Evolutionary conservation across 257 asterid species (phyloP).

Genomic region (Paraleonurus japonicus): DNA sequence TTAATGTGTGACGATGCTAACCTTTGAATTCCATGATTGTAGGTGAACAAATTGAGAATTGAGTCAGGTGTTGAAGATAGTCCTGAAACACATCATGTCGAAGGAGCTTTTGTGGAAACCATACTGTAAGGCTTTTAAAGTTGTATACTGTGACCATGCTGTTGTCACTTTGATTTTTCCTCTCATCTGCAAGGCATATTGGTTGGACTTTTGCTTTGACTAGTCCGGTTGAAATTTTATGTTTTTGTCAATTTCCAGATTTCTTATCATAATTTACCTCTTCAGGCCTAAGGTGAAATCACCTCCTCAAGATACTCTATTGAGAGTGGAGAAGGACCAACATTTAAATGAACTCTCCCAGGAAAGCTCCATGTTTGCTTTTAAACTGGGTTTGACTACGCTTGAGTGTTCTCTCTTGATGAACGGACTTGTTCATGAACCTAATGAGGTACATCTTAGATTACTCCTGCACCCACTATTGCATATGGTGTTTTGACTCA

Average conservation of each 20-base stretch:
- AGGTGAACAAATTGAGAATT: constrained; percentile 79
- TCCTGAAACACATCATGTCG: constrained; percentile 79
- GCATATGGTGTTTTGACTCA: constrained; percentile 8
- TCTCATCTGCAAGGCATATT: constrained; percentile 19
- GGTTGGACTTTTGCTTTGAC: constrained; percentile 21
- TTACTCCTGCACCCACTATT: constrained; percentile 7
- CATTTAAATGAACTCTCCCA: constrained; percentile 54
- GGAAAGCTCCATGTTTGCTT: constrained; percentile 80
- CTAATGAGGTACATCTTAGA: constrained; percentile 66
- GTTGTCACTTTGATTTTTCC: constrained; percentile 16
- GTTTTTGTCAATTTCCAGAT: constrained; percentile 7
- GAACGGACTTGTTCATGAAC: constrained; percentile 93
- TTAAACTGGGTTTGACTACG: constrained; percentile 81
- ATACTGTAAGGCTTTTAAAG: constrained; percentile 54
- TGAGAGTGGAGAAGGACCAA: constrained; percentile 78
- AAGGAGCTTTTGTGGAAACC: constrained; percentile 97
- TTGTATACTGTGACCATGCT: background rate
- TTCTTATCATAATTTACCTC: constrained; percentile 31
- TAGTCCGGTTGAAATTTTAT: constrained; percentile 10
- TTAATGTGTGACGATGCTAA: constrained; percentile 3
- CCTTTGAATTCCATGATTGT: constrained; percentile 24
- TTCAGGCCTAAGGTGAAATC: constrained; percentile 73
- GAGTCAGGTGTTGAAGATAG: constrained; percentile 79
- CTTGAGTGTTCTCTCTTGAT: constrained; percentile 78
- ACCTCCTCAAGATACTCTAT: constrained; percentile 84